Conservation (phyloP, 108 stramenopile species). For the Craspedostauros australis region DNA sequence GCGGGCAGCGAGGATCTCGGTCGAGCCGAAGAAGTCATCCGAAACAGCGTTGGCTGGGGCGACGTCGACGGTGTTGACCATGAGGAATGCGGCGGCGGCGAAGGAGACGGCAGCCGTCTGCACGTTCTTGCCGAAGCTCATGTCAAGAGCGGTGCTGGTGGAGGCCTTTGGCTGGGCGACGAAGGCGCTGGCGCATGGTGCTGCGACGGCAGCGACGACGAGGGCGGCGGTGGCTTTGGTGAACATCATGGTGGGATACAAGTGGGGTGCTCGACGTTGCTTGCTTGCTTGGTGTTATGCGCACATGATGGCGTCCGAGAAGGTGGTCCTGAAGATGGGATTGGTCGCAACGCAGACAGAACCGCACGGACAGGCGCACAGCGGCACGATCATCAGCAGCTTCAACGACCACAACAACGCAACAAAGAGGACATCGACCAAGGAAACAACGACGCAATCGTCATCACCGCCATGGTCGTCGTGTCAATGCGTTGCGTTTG, state of each 20-base stretch:
- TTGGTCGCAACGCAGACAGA: no score
- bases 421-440: not conserved
- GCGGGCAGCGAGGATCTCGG: slow-evolving; percentile 33
- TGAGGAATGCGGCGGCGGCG: slow-evolving; percentile 24
- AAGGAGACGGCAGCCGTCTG: slow-evolving; percentile 18
- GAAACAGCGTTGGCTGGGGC: slow-evolving; percentile 20
- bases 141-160: slow-evolving; percentile 6
- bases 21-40: slow-evolving; percentile 14
- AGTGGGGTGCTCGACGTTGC: no score
- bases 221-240: not conserved
- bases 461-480: no score
- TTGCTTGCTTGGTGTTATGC: no score
- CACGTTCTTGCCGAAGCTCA: slow-evolving; percentile 3
- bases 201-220: slow-evolving; percentile 7
- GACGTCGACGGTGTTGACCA: slow-evolving; percentile 15
- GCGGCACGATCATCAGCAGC: no score
- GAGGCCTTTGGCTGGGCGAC: slow-evolving; percentile 1
- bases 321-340: no score
- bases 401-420: not conserved
- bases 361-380: no score
- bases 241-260: slow-evolving; percentile 17
- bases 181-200: slow-evolving; percentile 13
- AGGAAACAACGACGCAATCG: no score
- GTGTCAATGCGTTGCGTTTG: no score
- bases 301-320: no score